phyloP scores from a whole-genome alignment of 2,329 filamentous ascomycete genomes.

The Verticillium albo-atrum region DNA sequence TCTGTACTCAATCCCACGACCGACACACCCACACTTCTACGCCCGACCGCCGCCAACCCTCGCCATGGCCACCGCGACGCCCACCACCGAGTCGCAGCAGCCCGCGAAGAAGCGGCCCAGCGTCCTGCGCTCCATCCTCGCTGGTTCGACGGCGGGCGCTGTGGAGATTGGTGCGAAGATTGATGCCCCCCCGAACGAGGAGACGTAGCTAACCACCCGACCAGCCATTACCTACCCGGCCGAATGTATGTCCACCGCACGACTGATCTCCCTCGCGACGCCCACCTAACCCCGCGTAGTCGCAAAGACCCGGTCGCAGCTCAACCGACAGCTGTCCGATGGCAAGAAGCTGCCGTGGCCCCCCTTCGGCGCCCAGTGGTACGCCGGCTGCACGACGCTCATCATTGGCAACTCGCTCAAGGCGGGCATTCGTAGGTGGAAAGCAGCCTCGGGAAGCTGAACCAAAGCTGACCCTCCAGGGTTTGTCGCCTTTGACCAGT shows the following conservation, averaged over 20 bases:
- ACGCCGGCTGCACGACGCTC: conserved; percentile 93
- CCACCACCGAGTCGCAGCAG: conserved; percentile 15
- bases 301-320: conserved; percentile 90
- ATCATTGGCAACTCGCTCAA: conserved; percentile 97
- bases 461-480: conserved; percentile 36
- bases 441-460: background rate
- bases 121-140: conserved; percentile 81
- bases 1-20: background rate
- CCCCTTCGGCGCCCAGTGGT: conserved; percentile 91
- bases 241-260: conserved; percentile 67
- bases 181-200: background rate
- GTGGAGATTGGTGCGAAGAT: conserved; percentile 74
- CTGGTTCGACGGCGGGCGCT: conserved; percentile 88
- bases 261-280: conserved; percentile 4
- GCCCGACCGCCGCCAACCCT: conserved; percentile 5
- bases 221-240: conserved; percentile 87
- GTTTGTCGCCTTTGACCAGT: conserved; percentile 95
- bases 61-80: conserved; percentile 13
- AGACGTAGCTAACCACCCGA: conserved; percentile 17
- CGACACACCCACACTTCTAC: background rate
- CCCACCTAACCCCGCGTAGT: conserved; percentile 42
- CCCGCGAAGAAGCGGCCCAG: conserved; percentile 58
- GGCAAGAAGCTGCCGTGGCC: conserved; percentile 92
- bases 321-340: conserved; percentile 78
- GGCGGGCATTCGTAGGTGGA: conserved; percentile 77